These are phyloP conservation scores for Rugonectria rugulosa DNA, from an alignment of 2,329 filamentous ascomycete genomes.

Conservation along the genomic window DNA sequence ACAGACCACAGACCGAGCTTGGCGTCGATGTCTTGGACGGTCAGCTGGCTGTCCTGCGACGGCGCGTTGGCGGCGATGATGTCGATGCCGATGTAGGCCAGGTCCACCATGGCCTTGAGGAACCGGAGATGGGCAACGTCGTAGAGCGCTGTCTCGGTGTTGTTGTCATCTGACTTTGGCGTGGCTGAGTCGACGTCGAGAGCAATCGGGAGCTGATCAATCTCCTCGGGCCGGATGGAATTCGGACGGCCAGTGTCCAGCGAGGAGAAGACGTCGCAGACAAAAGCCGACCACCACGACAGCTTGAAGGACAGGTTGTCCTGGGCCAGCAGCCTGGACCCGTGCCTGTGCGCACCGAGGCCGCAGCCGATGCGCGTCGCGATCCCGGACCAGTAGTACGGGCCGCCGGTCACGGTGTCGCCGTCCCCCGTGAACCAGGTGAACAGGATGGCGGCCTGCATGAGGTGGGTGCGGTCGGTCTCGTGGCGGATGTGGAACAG, in stretches of 20 bases:
- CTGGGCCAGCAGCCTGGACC: slow-evolving; percentile 21
- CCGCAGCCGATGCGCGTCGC: slow-evolving; percentile 33
- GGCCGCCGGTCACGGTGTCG: slow-evolving; percentile 29
- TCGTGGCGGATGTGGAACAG: slow-evolving; percentile 36
- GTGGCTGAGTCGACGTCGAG: slow-evolving; percentile 24
- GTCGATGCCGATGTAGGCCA: slow-evolving; percentile 32
- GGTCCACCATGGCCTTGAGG: slow-evolving; percentile 26
- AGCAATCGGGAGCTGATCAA: slow-evolving; percentile 32
- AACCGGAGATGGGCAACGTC: slow-evolving; percentile 21
- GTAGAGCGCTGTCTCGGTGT: slow-evolving; percentile 1
- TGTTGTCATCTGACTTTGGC: background rate
- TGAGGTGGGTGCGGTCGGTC: slow-evolving; percentile 32
- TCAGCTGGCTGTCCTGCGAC: slow-evolving; percentile 16
- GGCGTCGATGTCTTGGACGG: slow-evolving; percentile 27
- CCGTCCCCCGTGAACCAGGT: slow-evolving; percentile 34
- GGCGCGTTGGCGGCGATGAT: slow-evolving; percentile 29
- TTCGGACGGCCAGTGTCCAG: slow-evolving; percentile 31
- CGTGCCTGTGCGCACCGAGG: slow-evolving; percentile 27
- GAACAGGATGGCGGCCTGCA: slow-evolving; percentile 32
- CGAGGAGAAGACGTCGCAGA: slow-evolving; percentile 32
- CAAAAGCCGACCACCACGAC: slow-evolving; percentile 34
- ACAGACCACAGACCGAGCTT: slow-evolving; percentile 30
- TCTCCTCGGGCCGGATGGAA: slow-evolving; percentile 33
- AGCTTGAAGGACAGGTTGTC: slow-evolving; percentile 30
- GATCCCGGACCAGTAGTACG: slow-evolving; percentile 35